Evolutionary conservation across 768 basidiomycete species (phyloP).

Genomic region (Pulveroboletus frians): DNA sequence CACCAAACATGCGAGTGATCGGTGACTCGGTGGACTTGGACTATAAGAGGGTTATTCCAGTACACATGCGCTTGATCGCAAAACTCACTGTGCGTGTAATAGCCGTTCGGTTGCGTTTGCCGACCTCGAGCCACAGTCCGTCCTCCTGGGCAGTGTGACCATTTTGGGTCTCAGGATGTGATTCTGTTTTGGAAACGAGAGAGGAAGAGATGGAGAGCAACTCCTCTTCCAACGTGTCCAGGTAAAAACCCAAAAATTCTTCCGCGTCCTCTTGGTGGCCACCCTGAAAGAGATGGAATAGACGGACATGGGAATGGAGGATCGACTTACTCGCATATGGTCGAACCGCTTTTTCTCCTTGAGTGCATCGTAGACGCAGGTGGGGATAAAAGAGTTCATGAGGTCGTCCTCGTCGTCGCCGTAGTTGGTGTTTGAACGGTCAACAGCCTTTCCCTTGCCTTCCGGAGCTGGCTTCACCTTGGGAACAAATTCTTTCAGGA

Average conservation of each 20-base stretch:
- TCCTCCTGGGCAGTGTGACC: slow-evolving; percentile 36
- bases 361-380: slow-evolving; percentile 86
- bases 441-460: slow-evolving; percentile 39
- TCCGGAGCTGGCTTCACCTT: slow-evolving; percentile 19
- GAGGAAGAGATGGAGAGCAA: slow-evolving; percentile 61
- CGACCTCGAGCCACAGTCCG: slow-evolving; percentile 91
- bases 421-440: slow-evolving; percentile 22
- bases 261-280: slow-evolving; percentile 98
- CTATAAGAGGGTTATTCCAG: slow-evolving; percentile 32
- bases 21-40: slow-evolving; percentile 79
- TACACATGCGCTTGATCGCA: not conserved
- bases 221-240: slow-evolving; percentile 94
- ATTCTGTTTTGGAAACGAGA: slow-evolving; percentile 37
- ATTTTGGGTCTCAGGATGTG: slow-evolving; percentile 7
- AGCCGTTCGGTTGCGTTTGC: slow-evolving; percentile 76
- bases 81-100: slow-evolving; percentile 71
- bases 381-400: slow-evolving; percentile 74
- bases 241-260: slow-evolving; percentile 96
- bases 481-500: slow-evolving; percentile 70
- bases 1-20: slow-evolving; percentile 89
- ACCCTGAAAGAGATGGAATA: slow-evolving; percentile 40
- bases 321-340: slow-evolving; percentile 70
- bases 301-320: not conserved
- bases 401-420: slow-evolving; percentile 45
- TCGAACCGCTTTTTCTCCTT: slow-evolving; percentile 92